Evolutionary conservation across 805 yeast genomes (phyloP).

Genomic region (Ogataea corticis): DNA sequence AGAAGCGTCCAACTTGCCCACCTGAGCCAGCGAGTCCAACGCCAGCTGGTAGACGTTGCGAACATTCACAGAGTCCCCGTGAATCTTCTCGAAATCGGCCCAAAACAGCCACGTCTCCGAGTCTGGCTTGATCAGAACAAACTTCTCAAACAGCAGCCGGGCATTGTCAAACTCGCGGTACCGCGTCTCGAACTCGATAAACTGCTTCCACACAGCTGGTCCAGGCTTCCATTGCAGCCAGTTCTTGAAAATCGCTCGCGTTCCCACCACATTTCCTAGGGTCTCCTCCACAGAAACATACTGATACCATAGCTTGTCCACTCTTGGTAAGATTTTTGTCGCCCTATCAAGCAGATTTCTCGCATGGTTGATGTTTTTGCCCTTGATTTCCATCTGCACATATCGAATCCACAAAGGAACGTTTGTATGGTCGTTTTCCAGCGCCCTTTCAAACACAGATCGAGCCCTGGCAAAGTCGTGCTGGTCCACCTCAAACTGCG

Average conservation of each 20-base stretch:
- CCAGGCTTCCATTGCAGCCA: conserved; percentile 83
- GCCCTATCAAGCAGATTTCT: conserved; percentile 82
- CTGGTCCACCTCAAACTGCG: conserved; percentile 81
- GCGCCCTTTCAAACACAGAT: conserved; percentile 83
- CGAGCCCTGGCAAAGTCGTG: conserved; percentile 79
- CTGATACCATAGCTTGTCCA: conserved; percentile 83
- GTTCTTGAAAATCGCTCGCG: conserved; percentile 64
- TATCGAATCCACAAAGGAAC: conserved; percentile 87
- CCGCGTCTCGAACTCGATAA: conserved; percentile 68
- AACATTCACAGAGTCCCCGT: conserved; percentile 46
- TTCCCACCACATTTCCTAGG: conserved; percentile 59
- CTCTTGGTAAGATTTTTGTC: conserved; percentile 68
- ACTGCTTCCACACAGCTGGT: conserved; percentile 70
- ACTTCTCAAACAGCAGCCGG: conserved; percentile 57
- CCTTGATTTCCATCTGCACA: conserved; percentile 72
- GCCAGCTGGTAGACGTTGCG: conserved; percentile 70
- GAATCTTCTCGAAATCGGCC: conserved; percentile 66
- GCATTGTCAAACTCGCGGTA: conserved; percentile 53
- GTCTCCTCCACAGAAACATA: conserved; percentile 84
- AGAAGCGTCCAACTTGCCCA: conserved; percentile 37
- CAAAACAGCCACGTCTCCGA: conserved; percentile 71
- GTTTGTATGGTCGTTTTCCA: conserved; percentile 71
- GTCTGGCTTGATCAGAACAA: conserved; percentile 53
- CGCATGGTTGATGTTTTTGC: conserved; percentile 81
- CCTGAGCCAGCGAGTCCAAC: conserved; percentile 49